Base-by-base conservation (phyloP, 257 asterid species). In the Nicotiana tomentosiformis region DNA sequence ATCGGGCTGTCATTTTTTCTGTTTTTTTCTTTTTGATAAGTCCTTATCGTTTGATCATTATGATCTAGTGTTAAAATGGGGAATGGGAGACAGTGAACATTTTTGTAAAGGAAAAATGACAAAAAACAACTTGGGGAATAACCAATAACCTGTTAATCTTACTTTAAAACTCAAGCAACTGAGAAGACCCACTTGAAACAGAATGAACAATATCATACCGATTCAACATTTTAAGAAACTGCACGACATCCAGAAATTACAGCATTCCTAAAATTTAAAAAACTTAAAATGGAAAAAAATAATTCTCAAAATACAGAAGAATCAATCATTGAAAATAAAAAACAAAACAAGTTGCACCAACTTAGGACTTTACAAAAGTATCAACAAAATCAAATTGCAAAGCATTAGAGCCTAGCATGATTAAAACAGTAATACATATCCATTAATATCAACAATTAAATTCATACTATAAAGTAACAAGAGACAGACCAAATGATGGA, bases 401-500 rank as follows among this genome's bases (percentile, higher is more conserved):
- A 32, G 11, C 14, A 32, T 14, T 66, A 32, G 49, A 66, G 69
- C 3, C 53, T 17, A 18, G 76, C 53, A 9, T 17, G 76, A 67
- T 16, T 46, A 33, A 16, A 16, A 33, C 15, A 67, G 26, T 33
- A 7, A 51, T 76, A 51, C 26, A 74, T 29, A 51, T 51, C 62
- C 64, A 51, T 8, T 51, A 49, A 81, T 62, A 51, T 15, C 30
- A 65, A 49, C 46, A 46, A 81, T 17, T 61, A 30, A 66, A 51
- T 33, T 33, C 66, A 81, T 15, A 53, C n/a, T 66, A 49, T 51
- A 56, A 65, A 51, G 55, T 66, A 23, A 66, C 61, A 81, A 66
- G 66, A 65, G 86, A 87, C 93, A 78, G 89, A 96, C 99, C 97
- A 96, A 90, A 90, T 96, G 99, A 85, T 96, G 99, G 86, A 96